Percentiles rank a stretch among this genome's conserved stretches.
Conservation (phyloP, 192 early-diverging fungal genomes). For the Mortierella hygrophila region DNA sequence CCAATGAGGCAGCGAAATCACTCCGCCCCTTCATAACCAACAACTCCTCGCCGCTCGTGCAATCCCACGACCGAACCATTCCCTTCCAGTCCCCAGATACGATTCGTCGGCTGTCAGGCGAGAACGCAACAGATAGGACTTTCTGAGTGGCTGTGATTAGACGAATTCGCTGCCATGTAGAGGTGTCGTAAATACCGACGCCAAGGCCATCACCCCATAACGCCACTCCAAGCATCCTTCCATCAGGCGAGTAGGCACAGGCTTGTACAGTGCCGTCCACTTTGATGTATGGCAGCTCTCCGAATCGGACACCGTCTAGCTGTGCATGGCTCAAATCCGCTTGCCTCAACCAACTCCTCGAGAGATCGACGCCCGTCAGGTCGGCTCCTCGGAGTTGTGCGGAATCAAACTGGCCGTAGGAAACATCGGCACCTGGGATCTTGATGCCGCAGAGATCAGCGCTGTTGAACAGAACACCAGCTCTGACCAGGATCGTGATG, state of each 20-base stretch:
- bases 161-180: not conserved
- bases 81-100: not conserved
- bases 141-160: too few relatives aligned
- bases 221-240: not conserved
- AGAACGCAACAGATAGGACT: not conserved
- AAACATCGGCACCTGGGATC: not conserved
- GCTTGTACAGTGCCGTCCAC: not conserved
- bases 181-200: not conserved
- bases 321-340: not conserved
- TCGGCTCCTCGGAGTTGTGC: conserved; percentile 2
- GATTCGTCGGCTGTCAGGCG: not conserved
- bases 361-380: not conserved
- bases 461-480: not conserved
- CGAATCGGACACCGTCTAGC: not conserved
- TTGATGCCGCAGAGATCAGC: not conserved
- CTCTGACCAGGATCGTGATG: conserved; percentile 6
- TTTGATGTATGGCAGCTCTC: not conserved
- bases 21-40: too few relatives aligned
- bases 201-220: not conserved
- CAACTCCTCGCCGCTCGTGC: not conserved
- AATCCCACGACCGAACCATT: not conserved
- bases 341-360: not conserved
- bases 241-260: conserved; percentile 7
- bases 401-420: not conserved
- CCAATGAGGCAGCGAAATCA: too few relatives aligned